Evolutionary conservation across 2,329 filamentous ascomycete species (phyloP).

Genomic region (Neofusicoccum parvum): DNA sequence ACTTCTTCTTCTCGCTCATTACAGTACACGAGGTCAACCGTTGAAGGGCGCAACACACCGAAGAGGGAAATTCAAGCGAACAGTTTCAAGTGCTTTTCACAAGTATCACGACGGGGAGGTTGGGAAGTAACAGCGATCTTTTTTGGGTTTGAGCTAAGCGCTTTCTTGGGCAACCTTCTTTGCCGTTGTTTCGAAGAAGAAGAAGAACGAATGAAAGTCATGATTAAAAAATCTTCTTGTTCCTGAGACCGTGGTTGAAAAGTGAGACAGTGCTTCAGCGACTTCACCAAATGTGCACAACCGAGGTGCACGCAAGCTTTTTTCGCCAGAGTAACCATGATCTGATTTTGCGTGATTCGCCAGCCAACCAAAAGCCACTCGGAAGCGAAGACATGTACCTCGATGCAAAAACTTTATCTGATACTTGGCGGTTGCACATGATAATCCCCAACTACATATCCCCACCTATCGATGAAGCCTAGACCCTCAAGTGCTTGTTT

Average conservation of each 20-base stretch:
- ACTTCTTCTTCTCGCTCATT: background rate
- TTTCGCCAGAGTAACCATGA: background rate
- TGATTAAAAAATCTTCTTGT: background rate
- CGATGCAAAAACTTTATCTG: background rate
- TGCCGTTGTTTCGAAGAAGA: background rate
- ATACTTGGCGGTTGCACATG: background rate
- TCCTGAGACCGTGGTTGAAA: too few species aligned
- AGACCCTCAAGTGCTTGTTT: too few species aligned
- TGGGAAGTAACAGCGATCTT: too few species aligned
- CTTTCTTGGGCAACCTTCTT: background rate
- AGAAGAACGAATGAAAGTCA: constrained; percentile 5
- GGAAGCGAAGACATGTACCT: too few species aligned
- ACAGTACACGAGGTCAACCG: background rate
- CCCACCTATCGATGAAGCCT: background rate
- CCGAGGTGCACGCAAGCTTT: background rate
- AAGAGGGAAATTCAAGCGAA: background rate
- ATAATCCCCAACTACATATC: background rate
- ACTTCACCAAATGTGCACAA: too few species aligned
- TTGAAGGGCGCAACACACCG: background rate
- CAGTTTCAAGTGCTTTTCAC: too few species aligned
- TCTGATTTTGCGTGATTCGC: background rate
- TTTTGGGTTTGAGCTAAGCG: background rate
- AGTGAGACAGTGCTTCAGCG: too few species aligned
- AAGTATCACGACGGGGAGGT: background rate
- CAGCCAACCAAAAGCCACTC: background rate